These are phyloP conservation scores for Orbilia brochopaga DNA, from an alignment of 2,329 filamentous ascomycete genomes.

Conservation along the genomic window DNA sequence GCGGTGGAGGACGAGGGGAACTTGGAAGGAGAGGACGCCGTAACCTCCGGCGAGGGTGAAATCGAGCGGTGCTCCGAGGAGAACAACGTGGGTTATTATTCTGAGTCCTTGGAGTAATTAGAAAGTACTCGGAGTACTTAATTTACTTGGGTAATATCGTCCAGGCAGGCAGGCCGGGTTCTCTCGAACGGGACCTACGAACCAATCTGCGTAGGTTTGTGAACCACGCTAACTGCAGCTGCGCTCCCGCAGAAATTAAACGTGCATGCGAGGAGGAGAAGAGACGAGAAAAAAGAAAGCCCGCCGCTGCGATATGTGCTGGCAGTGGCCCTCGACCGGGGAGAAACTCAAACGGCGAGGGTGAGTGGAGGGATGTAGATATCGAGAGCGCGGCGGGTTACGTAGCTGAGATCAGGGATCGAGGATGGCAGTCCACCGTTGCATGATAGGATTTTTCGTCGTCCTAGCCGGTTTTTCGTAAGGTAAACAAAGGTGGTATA, in stretches of 20 bases:
- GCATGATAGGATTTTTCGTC: not conserved
- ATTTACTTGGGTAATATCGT: not conserved
- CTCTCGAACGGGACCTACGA: too few species aligned
- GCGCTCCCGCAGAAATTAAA: not conserved
- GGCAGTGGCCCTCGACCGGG: conserved; percentile 6
- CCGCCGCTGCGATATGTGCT: conserved; percentile 4
- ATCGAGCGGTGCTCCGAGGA: conserved; percentile 2
- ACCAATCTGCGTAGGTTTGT: too few species aligned
- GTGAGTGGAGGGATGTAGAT: not conserved
- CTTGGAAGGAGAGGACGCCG: conserved; percentile 19
- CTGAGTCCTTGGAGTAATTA: not conserved
- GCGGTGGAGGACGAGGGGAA: not conserved
- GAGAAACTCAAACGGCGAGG: not conserved
- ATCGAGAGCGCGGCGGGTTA: not conserved
- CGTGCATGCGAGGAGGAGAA: conserved; percentile 1
- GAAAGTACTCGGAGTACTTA: not conserved
- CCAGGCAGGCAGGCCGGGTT: not conserved
- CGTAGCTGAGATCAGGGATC: not conserved
- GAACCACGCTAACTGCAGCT: not conserved
- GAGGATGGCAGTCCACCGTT: not conserved
- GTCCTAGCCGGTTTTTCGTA: not conserved
- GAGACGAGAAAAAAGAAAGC: not conserved
- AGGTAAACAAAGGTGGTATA: not conserved
- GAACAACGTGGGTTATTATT: conserved; percentile 6
- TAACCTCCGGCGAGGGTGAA: conserved; percentile 18